A percentile compares a stretch with the other conserved stretches of the same genome.
Conservation (phyloP, 306 rosid genomes). For the Elaeagnus macrophylla region DNA sequence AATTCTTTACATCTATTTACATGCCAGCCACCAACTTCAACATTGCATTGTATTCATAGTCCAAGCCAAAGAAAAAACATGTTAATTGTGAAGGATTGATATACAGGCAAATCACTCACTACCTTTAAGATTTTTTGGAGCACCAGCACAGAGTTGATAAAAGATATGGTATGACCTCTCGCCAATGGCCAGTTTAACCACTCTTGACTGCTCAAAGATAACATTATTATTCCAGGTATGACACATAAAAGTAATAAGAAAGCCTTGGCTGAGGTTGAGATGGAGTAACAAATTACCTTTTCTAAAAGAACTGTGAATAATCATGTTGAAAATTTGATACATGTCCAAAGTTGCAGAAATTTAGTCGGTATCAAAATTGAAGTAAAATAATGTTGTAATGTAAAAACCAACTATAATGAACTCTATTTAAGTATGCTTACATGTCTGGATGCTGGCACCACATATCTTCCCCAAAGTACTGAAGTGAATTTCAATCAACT, state of each 20-base stretch:
- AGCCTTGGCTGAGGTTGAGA: slow-evolving; percentile 17
- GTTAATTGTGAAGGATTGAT: neutral
- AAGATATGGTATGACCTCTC: slow-evolving; percentile 80
- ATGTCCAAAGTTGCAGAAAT: slow-evolving; percentile 24
- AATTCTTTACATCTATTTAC: neutral
- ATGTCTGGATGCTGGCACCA: slow-evolving; percentile 71
- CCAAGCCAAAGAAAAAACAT: neutral
- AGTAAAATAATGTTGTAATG: slow-evolving; percentile 11
- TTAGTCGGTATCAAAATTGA: slow-evolving; percentile 28
- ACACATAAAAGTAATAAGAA: slow-evolving; percentile 20
- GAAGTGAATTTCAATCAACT: slow-evolving; percentile 70
- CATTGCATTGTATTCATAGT: no score
- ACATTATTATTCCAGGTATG: slow-evolving; percentile 24
- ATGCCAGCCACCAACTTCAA: slow-evolving; percentile 10
- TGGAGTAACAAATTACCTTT: slow-evolving; percentile 48
- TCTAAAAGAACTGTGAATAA: slow-evolving; percentile 51
- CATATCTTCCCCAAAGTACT: slow-evolving; percentile 49
- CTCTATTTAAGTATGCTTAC: slow-evolving; percentile 42
- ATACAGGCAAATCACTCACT: slow-evolving; percentile 8
- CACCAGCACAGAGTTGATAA: slow-evolving; percentile 87
- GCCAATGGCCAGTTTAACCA: slow-evolving; percentile 47
- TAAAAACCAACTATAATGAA: slow-evolving; percentile 8
- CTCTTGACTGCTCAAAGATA: slow-evolving; percentile 63
- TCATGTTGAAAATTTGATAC: slow-evolving; percentile 20
- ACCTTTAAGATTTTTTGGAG: slow-evolving; percentile 67